Evolutionary conservation across 1,284 basidiomycete species (phyloP).

Genomic region (Irpex rosettiformis): DNA sequence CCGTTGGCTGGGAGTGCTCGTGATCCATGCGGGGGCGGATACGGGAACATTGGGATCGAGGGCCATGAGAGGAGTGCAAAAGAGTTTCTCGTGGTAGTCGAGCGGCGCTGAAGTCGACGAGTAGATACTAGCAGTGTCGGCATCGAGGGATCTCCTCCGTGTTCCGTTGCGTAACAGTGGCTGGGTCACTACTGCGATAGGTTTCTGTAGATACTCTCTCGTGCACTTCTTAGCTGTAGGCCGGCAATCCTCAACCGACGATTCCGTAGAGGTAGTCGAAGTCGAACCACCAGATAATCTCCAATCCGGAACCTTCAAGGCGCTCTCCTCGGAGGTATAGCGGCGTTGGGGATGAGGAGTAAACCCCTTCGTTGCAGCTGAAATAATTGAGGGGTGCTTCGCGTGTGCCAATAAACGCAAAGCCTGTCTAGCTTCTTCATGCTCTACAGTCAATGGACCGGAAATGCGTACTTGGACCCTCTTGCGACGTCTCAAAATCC

Average conservation of each 20-base stretch:
- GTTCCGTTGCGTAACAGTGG: not conserved
- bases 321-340: not conserved
- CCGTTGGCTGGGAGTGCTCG: not conserved
- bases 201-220: not conserved
- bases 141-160: slow-evolving; percentile 20
- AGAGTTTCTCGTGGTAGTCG: slow-evolving; percentile 27
- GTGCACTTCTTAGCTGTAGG: slow-evolving; percentile 11
- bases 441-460: not conserved
- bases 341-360: not conserved
- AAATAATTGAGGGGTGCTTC: not conserved
- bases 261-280: not conserved
- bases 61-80: slow-evolving; percentile 19
- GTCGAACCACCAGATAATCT: slow-evolving; percentile 6
- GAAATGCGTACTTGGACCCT: not conserved
- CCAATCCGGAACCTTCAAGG: not conserved
- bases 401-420: not conserved
- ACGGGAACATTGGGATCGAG: slow-evolving; percentile 13
- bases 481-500: not conserved
- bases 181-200: not conserved
- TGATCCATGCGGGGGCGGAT: slow-evolving; percentile 14
- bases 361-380: not conserved
- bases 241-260: slow-evolving; percentile 1
- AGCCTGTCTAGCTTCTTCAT: not conserved
- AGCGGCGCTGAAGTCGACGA: slow-evolving; percentile 35
- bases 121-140: slow-evolving; percentile 36